Conservation (phyloP, 1,284 basidiomycete genomes). For the Irpex sp. region DNA sequence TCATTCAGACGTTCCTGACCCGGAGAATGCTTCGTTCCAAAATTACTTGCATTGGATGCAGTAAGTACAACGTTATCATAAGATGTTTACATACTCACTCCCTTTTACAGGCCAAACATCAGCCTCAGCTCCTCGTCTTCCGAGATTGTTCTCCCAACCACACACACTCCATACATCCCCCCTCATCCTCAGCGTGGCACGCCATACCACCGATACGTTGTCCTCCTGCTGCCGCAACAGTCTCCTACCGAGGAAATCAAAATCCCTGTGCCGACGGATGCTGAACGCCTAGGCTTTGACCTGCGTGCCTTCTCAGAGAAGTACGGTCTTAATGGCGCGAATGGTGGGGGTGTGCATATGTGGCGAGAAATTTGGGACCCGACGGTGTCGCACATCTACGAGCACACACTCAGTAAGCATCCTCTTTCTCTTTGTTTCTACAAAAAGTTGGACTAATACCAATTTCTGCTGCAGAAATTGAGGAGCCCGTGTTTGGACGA, state of each 20-base stretch:
- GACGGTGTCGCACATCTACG: conserved; percentile 65
- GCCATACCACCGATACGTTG: conserved; percentile 82
- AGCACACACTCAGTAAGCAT: conserved; percentile 63
- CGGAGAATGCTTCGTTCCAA: conserved; percentile 59
- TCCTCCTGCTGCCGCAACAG: conserved; percentile 74
- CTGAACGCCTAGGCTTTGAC: conserved; percentile 57
- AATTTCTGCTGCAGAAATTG: conserved; percentile 37
- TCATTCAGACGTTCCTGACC: conserved; percentile 15
- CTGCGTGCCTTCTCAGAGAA: conserved; percentile 57
- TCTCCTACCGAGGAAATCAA: conserved; percentile 33
- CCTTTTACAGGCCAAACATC: conserved; percentile 69
- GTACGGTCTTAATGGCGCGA: conserved; percentile 49
- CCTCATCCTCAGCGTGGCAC: conserved; percentile 87
- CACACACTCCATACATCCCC: conserved; percentile 73
- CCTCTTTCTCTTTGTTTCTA: too few species aligned
- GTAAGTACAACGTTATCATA: conserved; percentile 38
- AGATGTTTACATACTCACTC: conserved; percentile 6
- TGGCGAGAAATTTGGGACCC: conserved; percentile 79
- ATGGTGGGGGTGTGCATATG: conserved; percentile 78
- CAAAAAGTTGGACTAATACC: conserved; percentile 13
- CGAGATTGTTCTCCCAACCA: conserved; percentile 37
- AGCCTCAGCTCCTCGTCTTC: conserved; percentile 61
- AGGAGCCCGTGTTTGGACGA: conserved; percentile 66
- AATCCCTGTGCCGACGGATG: conserved; percentile 33
- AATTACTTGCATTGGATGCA: conserved; percentile 87